Conservation (phyloP, 2,329 filamentous ascomycete species). For the Clarireedia monteithiana region DNA sequence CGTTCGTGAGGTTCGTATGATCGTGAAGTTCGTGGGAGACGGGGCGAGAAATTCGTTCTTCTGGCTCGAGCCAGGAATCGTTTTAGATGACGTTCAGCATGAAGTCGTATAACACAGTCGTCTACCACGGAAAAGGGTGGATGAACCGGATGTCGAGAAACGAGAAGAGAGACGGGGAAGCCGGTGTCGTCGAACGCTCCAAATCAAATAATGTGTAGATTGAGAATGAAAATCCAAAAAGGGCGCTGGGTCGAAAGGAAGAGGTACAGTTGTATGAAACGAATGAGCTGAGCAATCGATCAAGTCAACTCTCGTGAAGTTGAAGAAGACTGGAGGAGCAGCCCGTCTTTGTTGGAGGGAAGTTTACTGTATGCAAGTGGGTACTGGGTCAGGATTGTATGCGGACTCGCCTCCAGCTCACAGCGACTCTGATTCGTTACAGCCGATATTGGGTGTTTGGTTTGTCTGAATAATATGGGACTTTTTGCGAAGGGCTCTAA, state of each 20-base stretch:
- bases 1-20: background rate
- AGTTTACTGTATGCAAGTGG: background rate
- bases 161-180: background rate
- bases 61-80: conserved; percentile 3
- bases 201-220: background rate
- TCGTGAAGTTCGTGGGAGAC: background rate
- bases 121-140: background rate
- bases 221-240: background rate
- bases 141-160: background rate
- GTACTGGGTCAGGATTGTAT: conserved; percentile 1
- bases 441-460: background rate
- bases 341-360: background rate
- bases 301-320: conserved; percentile 1
- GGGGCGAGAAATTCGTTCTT: background rate
- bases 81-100: conserved; percentile 7
- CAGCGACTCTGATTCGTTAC: conserved; percentile 1
- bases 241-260: background rate
- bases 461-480: conserved; percentile 5
- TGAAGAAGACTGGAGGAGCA: background rate
- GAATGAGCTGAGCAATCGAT: background rate
- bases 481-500: background rate
- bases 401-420: conserved; percentile 1
- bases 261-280: background rate
- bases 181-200: background rate
- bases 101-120: conserved; percentile 5